phyloP scores from a whole-genome alignment of 495 filamentous ascomycete genomes.

The Podospora didyma region DNA sequence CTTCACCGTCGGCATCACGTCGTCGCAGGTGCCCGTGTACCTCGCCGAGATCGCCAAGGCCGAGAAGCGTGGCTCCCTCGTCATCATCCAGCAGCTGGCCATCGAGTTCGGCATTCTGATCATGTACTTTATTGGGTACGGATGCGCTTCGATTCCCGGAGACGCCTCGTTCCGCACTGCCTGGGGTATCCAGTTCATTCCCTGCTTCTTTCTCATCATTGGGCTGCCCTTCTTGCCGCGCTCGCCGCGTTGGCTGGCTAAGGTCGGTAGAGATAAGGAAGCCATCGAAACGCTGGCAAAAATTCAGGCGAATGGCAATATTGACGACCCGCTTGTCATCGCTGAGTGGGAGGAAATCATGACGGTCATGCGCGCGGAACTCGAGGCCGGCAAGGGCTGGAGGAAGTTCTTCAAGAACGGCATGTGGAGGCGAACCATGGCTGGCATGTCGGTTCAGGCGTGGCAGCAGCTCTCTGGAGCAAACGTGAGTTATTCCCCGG shows the following conservation, averaged over 20 bases:
- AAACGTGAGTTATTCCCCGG: too few relatives aligned
- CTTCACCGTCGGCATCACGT: slow-evolving; percentile 69
- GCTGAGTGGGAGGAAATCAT: slow-evolving; percentile 71
- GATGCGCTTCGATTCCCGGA: slow-evolving; percentile 57
- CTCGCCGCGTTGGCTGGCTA: slow-evolving; percentile 71
- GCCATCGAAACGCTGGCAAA: slow-evolving; percentile 61
- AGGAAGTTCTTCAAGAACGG: slow-evolving; percentile 56
- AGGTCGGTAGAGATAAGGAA: slow-evolving; percentile 63
- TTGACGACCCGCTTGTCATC: slow-evolving; percentile 62
- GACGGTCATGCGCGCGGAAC: slow-evolving; percentile 54
- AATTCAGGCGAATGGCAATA: slow-evolving; percentile 64
- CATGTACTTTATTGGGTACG: slow-evolving; percentile 43
- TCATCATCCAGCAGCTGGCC: slow-evolving; percentile 72
- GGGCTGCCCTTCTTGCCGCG: slow-evolving; percentile 67
- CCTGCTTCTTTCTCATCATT: slow-evolving; percentile 57
- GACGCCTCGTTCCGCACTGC: slow-evolving; percentile 64
- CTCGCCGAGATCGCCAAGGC: slow-evolving; percentile 68
- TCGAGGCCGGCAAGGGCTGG: slow-evolving; percentile 52
- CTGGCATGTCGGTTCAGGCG: slow-evolving; percentile 61
- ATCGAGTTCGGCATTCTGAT: slow-evolving; percentile 66
- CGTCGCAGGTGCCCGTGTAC: slow-evolving; percentile 79
- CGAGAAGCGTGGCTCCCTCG: slow-evolving; percentile 62
- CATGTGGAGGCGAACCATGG: slow-evolving; percentile 70
- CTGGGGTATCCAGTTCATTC: slow-evolving; percentile 71
- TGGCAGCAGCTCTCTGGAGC: slow-evolving; percentile 64